Conservation (phyloP, 1,139 yeast species). For the Sugiyamaella novakii region DNA sequence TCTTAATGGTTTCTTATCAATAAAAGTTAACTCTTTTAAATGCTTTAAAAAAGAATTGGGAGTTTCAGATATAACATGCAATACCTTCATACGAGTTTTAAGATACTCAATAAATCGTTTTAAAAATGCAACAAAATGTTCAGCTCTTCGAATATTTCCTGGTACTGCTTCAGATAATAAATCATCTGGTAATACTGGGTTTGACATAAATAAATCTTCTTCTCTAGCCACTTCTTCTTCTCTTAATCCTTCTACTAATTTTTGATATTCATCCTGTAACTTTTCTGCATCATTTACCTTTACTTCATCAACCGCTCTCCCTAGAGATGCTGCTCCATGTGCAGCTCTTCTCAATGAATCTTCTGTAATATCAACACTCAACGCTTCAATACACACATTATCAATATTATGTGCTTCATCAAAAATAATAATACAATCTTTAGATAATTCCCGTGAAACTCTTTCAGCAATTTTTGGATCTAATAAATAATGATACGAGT, state of each 20-base stretch:
- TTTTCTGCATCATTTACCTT: conserved; percentile 80
- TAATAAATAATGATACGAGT: conserved; percentile 90
- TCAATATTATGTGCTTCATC: conserved; percentile 99
- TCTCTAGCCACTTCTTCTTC: conserved; percentile 73
- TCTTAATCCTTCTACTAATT: conserved; percentile 83
- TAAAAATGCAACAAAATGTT: conserved; percentile 90
- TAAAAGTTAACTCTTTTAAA: conserved; percentile 87
- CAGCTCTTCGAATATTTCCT: conserved; percentile 95
- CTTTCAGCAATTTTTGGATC: conserved; percentile 98
- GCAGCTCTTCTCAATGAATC: conserved; percentile 78
- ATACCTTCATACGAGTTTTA: conserved; percentile 95
- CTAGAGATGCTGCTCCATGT: conserved; percentile 78
- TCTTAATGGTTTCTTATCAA: conserved; percentile 85
- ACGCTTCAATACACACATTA: conserved; percentile 95
- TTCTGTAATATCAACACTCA: conserved; percentile 83
- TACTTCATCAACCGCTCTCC: conserved; percentile 76
- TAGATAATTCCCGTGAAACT: conserved; percentile 87
- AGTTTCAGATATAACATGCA: conserved; percentile 95
- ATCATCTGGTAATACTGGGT: conserved; percentile 85
- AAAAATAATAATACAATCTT: conserved; percentile 90
- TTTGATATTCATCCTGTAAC: conserved; percentile 86
- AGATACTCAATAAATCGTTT: conserved; percentile 91
- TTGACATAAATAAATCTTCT: conserved; percentile 82
- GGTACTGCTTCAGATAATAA: conserved; percentile 91
- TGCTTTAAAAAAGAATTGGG: conserved; percentile 92